Evolutionary conservation across 768 basidiomycete species (phyloP).

Genomic region (Lentinula guzmanii): DNA sequence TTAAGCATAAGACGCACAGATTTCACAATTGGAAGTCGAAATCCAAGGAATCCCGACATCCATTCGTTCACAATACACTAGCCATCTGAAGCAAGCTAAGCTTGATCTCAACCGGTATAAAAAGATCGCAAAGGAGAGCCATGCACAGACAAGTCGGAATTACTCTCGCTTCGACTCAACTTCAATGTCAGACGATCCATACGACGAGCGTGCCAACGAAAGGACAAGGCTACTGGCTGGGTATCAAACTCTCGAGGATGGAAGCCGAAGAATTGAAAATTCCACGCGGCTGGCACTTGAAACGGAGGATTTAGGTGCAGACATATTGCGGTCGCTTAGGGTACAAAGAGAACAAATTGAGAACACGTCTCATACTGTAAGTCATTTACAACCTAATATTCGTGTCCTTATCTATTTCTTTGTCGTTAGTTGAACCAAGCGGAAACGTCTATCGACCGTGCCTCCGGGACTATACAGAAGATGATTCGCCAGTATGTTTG

Average conservation of each 20-base stretch:
- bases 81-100: constrained; percentile 64
- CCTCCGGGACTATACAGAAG: constrained; percentile 84
- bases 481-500: constrained; percentile 82
- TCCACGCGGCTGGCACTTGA: constrained; percentile 87
- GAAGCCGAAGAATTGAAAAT: constrained; percentile 65
- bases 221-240: constrained; percentile 70
- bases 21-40: constrained; percentile 93
- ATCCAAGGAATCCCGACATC: constrained; percentile 86
- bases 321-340: constrained; percentile 75
- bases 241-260: constrained; percentile 68
- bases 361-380: constrained; percentile 76
- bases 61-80: constrained; percentile 61
- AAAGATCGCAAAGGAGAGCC: constrained; percentile 68
- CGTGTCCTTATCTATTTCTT: neutral
- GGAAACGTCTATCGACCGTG: constrained; percentile 78
- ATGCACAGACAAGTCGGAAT: constrained; percentile 56
- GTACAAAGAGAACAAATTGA: constrained; percentile 89
- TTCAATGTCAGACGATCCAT: constrained; percentile 63
- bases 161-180: constrained; percentile 40
- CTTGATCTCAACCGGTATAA: constrained; percentile 69
- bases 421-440: constrained; percentile 62
- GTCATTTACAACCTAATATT: constrained; percentile 14
- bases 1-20: constrained; percentile 32
- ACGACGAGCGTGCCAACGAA: constrained; percentile 49
- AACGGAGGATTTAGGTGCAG: constrained; percentile 86